Evolutionary conservation across 2,329 filamentous ascomycete genomes (phyloP).

Genomic region (Trichophyton equinum): DNA sequence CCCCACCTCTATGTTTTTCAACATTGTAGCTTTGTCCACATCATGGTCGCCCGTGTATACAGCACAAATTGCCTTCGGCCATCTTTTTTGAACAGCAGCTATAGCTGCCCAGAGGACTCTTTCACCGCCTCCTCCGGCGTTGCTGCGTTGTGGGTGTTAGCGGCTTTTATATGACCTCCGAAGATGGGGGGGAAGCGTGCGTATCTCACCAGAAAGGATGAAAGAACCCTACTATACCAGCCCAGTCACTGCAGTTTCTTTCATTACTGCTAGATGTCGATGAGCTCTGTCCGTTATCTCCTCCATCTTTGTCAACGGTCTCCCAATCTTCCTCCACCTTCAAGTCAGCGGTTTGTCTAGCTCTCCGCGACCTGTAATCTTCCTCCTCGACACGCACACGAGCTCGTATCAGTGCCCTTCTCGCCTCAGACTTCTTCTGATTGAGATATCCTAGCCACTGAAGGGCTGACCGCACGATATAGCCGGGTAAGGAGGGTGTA

Average conservation of each 20-base stretch:
- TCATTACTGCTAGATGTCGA: neutral
- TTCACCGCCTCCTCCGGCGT: constrained; percentile 91
- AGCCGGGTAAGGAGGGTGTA: constrained; percentile 25
- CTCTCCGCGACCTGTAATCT: constrained; percentile 19
- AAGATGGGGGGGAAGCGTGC: neutral
- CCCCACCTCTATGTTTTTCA: constrained; percentile 64
- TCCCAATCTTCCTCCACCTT: constrained; percentile 54
- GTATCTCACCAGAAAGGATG: constrained; percentile 78
- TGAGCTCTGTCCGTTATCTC: constrained; percentile 19
- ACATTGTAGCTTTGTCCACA: constrained; percentile 64
- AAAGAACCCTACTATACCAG: constrained; percentile 86
- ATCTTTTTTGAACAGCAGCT: constrained; percentile 74
- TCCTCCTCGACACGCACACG: constrained; percentile 35
- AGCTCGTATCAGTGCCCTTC: constrained; percentile 43
- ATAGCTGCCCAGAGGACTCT: constrained; percentile 94
- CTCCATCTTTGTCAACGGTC: constrained; percentile 46
- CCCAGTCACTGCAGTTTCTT: constrained; percentile 46
- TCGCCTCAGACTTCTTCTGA: constrained; percentile 50
- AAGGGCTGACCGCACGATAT: constrained; percentile 25
- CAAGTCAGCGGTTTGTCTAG: constrained; percentile 2
- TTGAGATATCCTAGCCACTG: constrained; percentile 48
- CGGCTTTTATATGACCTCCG: constrained; percentile 2
- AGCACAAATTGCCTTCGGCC: constrained; percentile 77
- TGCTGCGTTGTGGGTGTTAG: constrained; percentile 42
- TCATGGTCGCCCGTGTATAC: constrained; percentile 96